Percentiles rank a stretch among this genome's conserved stretches.
Conservation (phyloP, 345 rosid genomes). For the Sonneratia alba region DNA sequence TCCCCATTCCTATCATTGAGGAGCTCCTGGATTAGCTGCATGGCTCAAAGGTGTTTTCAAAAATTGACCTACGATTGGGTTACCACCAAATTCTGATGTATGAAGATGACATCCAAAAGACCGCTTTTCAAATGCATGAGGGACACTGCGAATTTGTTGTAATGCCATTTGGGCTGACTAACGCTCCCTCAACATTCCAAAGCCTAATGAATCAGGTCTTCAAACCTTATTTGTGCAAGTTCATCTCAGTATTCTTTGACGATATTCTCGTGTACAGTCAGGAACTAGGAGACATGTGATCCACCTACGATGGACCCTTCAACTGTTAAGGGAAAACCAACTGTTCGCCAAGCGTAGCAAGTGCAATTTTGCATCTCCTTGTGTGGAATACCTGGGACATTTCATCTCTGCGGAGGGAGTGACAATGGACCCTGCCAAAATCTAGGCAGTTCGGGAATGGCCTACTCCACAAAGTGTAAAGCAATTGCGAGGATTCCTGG, state of each 20-base stretch:
- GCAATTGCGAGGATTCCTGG: conserved; percentile 1
- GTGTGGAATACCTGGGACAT: conserved; percentile 5
- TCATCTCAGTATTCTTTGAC: conserved; percentile 8
- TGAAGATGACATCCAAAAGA: background rate
- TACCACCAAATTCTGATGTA: conserved; percentile 11
- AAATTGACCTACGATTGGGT: conserved; percentile 4
- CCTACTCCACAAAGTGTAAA: background rate
- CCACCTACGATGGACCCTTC: background rate
- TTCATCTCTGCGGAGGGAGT: background rate
- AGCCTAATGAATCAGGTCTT: conserved; percentile 6
- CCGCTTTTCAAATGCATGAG: conserved; percentile 6
- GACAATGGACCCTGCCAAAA: background rate
- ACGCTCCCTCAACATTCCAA: conserved; percentile 14
- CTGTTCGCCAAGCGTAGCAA: background rate
- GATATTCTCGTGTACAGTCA: conserved; percentile 9
- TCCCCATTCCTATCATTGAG: conserved; percentile 4
- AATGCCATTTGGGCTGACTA: conserved; percentile 13
- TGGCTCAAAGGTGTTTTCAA: conserved; percentile 2
- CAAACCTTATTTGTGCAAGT: background rate
- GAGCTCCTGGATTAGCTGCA: conserved; percentile 6
- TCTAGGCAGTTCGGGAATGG: background rate
- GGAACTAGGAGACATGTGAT: background rate
- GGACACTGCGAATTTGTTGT: conserved; percentile 15
- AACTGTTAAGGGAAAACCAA: background rate
- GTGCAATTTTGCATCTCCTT: background rate